Evolutionary conservation across 129 eudicot species (phyloP).

Genomic region (Pittosporum tobira): DNA sequence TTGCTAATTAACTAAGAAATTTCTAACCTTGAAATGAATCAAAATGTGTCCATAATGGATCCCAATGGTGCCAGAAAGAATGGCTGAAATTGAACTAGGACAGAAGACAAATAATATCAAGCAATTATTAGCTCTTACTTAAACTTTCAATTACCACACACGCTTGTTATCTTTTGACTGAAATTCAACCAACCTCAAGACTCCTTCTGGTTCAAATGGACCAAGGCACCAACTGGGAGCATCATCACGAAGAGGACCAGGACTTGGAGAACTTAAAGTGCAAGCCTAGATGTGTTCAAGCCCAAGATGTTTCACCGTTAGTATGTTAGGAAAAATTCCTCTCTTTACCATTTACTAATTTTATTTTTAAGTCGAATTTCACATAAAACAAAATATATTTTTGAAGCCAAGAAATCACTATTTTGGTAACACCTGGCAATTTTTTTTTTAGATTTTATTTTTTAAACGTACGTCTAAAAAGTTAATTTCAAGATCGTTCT

Average conservation of each 20-base stretch:
- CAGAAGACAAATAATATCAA: constrained; percentile 9
- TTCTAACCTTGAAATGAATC: constrained; percentile 61
- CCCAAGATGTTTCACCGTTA: not conserved
- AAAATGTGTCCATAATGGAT: constrained; percentile 82
- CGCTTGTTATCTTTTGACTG: not conserved
- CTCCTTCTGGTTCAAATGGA: constrained; percentile 83
- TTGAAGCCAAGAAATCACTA: not conserved
- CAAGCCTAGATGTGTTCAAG: constrained; percentile 44
- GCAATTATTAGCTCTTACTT: not conserved
- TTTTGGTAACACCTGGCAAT: no score
- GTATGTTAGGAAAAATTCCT: not conserved
- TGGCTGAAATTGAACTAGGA: constrained; percentile 64
- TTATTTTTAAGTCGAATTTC: no score
- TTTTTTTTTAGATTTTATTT: no score
- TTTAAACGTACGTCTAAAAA: no score
- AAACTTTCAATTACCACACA: constrained; percentile 4
- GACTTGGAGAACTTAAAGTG: constrained; percentile 45
- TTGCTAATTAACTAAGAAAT: not conserved
- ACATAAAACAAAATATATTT: no score
- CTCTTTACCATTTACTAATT: not conserved
- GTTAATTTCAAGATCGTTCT: no score
- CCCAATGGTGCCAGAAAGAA: constrained; percentile 68
- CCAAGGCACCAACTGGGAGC: constrained; percentile 78
- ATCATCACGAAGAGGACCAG: constrained; percentile 47
- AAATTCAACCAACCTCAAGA: constrained; percentile 41